These are phyloP conservation scores for Actinomortierella wolfii DNA, from an alignment of 371 early-diverging fungal species.

Conservation along the genomic window DNA sequence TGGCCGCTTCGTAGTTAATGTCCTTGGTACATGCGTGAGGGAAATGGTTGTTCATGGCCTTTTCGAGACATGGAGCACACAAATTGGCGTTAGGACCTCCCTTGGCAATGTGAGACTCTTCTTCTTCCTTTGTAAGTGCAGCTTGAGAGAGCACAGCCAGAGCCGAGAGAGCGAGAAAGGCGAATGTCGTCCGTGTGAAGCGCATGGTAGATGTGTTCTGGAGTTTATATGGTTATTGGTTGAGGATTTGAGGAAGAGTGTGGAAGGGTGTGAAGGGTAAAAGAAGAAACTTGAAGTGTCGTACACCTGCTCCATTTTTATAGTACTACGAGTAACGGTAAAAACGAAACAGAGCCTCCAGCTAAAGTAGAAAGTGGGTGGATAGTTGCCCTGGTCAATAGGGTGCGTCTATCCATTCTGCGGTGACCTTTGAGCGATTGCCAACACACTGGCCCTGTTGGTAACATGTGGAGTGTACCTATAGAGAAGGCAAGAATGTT, in stretches of 20 bases:
- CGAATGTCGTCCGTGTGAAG: conserved; percentile 16
- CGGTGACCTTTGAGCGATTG: no score
- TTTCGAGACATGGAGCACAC: conserved; percentile 30
- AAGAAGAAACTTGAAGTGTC: not conserved
- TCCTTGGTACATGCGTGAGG: conserved; percentile 31
- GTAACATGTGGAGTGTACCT: no score
- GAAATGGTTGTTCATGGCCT: conserved; percentile 47
- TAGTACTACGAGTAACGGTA: no score
- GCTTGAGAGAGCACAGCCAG: conserved; percentile 19
- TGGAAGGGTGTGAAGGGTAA: not conserved
- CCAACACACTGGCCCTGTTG: no score
- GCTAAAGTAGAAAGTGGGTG: no score
- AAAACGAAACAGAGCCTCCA: no score
- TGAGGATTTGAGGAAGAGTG: not conserved
- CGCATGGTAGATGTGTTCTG: conserved; percentile 16
- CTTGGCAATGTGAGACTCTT: conserved; percentile 9
- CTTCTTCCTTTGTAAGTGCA: conserved; percentile 19
- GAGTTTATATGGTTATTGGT: not conserved
- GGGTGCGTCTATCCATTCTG: no score
- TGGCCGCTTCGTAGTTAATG: conserved; percentile 16
- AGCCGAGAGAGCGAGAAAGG: conserved; percentile 19
- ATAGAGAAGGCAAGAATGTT: no score
- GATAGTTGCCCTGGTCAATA: no score
- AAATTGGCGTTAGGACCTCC: conserved; percentile 16
- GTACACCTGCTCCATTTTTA: no score